Evolutionary conservation across 306 rosid species (phyloP).

Genomic region (Cucumis cinereus): DNA sequence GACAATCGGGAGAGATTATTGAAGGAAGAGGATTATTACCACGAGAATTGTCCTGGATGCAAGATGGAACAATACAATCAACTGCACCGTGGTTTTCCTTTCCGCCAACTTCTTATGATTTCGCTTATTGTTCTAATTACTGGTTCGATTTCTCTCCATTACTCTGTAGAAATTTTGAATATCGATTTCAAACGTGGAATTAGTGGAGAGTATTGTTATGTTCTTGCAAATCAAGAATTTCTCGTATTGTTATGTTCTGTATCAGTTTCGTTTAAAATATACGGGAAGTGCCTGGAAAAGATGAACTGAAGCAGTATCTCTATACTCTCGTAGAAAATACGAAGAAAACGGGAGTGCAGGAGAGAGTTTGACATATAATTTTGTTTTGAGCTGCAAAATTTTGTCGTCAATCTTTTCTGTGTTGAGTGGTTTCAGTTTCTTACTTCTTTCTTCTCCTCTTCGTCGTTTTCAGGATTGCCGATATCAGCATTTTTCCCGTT

Average conservation of each 20-base stretch:
- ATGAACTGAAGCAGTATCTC: neutral
- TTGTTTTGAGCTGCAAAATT: neutral
- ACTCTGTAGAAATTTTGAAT: neutral
- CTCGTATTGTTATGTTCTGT: neutral
- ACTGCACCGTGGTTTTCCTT: conserved; percentile 25
- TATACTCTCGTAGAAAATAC: neutral
- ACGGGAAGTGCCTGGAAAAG: neutral
- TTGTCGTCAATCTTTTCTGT: neutral
- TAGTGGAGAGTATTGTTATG: neutral
- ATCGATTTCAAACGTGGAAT: neutral
- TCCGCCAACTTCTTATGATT: conserved; percentile 19
- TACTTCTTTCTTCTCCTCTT: neutral
- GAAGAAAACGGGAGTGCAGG: neutral
- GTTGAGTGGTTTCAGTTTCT: neutral
- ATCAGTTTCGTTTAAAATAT: no score
- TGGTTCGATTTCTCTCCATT: conserved; percentile 18
- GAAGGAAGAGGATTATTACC: conserved; percentile 27
- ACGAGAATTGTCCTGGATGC: conserved; percentile 75
- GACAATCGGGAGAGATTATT: conserved; percentile 24
- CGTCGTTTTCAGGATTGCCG: conserved; percentile 29
- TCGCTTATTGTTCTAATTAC: conserved; percentile 43
- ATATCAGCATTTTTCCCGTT: conserved; percentile 36
- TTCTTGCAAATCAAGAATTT: neutral
- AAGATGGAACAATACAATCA: conserved; percentile 41
- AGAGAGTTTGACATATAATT: neutral